Percentiles rank a stretch among this genome's conserved stretches.
These are phyloP conservation scores for Lactarius hengduanensis DNA, from an alignment of 768 basidiomycete genomes.

Conservation along the genomic window DNA sequence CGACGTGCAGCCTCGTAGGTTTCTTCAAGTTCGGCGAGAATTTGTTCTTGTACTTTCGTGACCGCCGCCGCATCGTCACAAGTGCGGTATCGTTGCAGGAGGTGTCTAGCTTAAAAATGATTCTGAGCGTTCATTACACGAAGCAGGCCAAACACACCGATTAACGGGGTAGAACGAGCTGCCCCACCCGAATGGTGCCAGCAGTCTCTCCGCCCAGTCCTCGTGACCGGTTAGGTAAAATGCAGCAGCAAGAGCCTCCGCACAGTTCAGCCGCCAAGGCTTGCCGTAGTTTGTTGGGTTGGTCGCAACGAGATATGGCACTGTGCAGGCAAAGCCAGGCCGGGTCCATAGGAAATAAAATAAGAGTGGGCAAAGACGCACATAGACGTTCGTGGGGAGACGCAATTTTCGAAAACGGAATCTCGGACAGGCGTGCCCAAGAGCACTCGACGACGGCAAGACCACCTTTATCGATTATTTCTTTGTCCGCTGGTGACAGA, in stretches of 20 bases:
- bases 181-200: constrained; percentile 90
- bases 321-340: constrained; percentile 41
- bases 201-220: constrained; percentile 70
- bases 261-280: constrained; percentile 94
- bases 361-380: constrained; percentile 42
- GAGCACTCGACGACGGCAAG: constrained; percentile 98
- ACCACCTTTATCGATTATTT: constrained; percentile 68
- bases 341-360: neutral
- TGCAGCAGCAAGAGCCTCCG: constrained; percentile 90
- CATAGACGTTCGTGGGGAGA: constrained; percentile 90
- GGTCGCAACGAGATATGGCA: constrained; percentile 92
- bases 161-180: constrained; percentile 86
- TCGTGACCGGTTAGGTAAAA: constrained; percentile 93
- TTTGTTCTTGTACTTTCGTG: constrained; percentile 56
- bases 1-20: constrained; percentile 58
- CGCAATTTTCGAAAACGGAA: constrained; percentile 91
- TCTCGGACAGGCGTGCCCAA: constrained; percentile 93
- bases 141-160: constrained; percentile 43
- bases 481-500: constrained; percentile 82
- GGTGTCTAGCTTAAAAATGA: constrained; percentile 27
- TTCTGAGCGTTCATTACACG: neutral
- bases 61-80: constrained; percentile 66
- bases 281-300: constrained; percentile 99
- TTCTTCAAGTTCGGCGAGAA: constrained; percentile 67
- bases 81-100: constrained; percentile 69